Conservation (phyloP, 352 stramenopile species). For the Phytophthora meadii region DNA sequence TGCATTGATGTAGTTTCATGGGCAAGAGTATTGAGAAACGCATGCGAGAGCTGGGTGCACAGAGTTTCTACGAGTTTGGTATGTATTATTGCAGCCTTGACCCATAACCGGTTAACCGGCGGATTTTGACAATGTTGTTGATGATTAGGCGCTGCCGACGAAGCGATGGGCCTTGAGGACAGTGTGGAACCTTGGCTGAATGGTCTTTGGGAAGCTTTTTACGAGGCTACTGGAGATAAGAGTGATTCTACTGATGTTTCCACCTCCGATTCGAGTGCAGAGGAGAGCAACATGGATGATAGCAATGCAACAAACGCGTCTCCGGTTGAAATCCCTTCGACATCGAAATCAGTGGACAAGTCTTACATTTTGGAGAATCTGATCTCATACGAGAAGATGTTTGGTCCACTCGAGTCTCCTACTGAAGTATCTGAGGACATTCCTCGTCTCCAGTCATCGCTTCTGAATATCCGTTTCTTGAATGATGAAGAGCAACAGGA, state of each 20-base stretch:
- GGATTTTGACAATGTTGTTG: constrained; percentile 7
- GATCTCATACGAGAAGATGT: constrained; percentile 68
- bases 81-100: not conserved
- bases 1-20: constrained; percentile 58
- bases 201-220: constrained; percentile 60
- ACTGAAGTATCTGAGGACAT: constrained; percentile 58
- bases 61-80: constrained; percentile 77
- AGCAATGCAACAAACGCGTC: not conserved
- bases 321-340: not conserved
- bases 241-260: not conserved
- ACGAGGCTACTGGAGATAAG: constrained; percentile 37
- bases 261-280: constrained; percentile 33
- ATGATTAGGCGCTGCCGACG: constrained; percentile 85
- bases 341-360: not conserved
- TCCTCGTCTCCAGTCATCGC: constrained; percentile 59
- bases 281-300: constrained; percentile 10
- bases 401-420: constrained; percentile 40
- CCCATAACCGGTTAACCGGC: too few relatives aligned
- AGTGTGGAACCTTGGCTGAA: constrained; percentile 94
- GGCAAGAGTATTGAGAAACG: constrained; percentile 92
- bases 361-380: constrained; percentile 52
- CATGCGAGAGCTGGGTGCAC: constrained; percentile 88
- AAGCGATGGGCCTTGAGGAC: constrained; percentile 94
- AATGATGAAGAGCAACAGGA: constrained; percentile 27
- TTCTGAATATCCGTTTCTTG: constrained; percentile 56